Percentiles rank a stretch among this genome's conserved stretches.
These are phyloP conservation scores for Oryza punctata DNA, from an alignment of 176 grass and related monocot species.

Conservation along the genomic window DNA sequence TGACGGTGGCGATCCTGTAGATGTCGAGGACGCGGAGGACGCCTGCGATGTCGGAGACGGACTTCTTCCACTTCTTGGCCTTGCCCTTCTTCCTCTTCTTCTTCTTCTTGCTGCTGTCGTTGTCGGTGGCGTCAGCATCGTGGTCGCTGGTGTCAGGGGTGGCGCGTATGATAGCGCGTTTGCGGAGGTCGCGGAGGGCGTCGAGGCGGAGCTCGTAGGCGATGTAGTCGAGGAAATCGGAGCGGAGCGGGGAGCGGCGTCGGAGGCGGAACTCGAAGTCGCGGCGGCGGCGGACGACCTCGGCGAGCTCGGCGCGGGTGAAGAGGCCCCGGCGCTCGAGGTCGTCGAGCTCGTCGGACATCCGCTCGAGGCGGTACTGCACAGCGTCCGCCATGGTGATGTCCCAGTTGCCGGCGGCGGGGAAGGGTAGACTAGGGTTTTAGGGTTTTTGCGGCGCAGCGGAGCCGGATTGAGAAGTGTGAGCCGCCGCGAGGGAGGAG, in stretches of 20 bases:
- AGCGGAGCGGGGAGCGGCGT: constrained; percentile 71
- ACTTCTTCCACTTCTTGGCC: constrained; percentile 65
- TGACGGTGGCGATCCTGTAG: constrained; percentile 60
- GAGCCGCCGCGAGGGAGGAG: too few species aligned
- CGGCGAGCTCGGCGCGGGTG: constrained; percentile 68
- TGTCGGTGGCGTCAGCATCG: neutral
- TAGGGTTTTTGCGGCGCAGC: constrained; percentile 11
- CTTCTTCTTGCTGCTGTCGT: neutral
- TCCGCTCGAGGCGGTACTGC: constrained; percentile 83
- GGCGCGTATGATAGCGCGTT: constrained; percentile 65
- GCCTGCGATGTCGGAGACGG: constrained; percentile 59
- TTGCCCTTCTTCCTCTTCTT: constrained; percentile 29
- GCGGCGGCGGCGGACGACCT: constrained; percentile 69
- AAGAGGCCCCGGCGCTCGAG: constrained; percentile 80
- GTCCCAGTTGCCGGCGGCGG: neutral
- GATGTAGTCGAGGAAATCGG: constrained; percentile 74
- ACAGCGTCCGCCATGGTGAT: constrained; percentile 76
- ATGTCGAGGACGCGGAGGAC: constrained; percentile 68
- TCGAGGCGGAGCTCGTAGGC: constrained; percentile 77
- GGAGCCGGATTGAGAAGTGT: neutral
- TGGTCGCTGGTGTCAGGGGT: neutral
- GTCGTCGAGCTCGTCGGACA: constrained; percentile 87
- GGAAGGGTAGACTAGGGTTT: constrained; percentile 1
- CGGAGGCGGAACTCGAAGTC: constrained; percentile 92
- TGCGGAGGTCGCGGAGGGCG: constrained; percentile 63